phyloP scores from a whole-genome alignment of 306 rosid species.

The Cucumis cinereus region DNA sequence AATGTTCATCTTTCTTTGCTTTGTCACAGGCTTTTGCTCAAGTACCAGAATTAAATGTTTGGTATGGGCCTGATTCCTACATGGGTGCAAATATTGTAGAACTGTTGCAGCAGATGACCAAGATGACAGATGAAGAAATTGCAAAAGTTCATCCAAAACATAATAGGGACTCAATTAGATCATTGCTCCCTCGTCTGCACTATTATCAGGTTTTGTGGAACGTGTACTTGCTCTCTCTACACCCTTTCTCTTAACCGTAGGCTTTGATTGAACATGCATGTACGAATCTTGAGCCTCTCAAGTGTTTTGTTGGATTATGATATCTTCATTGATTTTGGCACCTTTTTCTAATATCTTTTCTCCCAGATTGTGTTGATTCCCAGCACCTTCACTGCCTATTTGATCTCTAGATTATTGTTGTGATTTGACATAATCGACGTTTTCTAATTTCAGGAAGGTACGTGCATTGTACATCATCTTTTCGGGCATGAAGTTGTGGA shows the following conservation, averaged over 20 bases:
- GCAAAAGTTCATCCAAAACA: constrained; percentile 68
- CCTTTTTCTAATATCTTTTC: background rate
- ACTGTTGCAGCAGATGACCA: constrained; percentile 63
- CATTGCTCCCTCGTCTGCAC: constrained; percentile 62
- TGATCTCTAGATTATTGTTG: background rate
- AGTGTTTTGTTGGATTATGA: background rate
- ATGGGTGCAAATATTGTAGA: constrained; percentile 97
- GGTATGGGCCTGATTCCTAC: constrained; percentile 96
- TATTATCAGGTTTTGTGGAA: constrained; percentile 44
- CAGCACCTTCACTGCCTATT: background rate
- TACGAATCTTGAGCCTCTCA: background rate
- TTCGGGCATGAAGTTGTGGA: constrained; percentile 93
- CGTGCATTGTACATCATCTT: constrained; percentile 87
- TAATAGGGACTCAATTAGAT: constrained; percentile 48
- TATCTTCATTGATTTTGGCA: background rate
- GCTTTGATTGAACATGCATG: background rate
- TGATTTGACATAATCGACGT: background rate
- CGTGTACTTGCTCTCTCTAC: background rate
- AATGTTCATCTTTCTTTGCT: background rate
- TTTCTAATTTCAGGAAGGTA: constrained; percentile 53
- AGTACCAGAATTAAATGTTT: constrained; percentile 66
- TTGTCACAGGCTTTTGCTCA: constrained; percentile 79
- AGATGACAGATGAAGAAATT: constrained; percentile 79
- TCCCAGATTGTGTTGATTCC: background rate
- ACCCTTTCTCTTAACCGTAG: background rate